Base-by-base conservation (phyloP, 768 basidiomycete genomes). In the Mycena chlorophos region DNA sequence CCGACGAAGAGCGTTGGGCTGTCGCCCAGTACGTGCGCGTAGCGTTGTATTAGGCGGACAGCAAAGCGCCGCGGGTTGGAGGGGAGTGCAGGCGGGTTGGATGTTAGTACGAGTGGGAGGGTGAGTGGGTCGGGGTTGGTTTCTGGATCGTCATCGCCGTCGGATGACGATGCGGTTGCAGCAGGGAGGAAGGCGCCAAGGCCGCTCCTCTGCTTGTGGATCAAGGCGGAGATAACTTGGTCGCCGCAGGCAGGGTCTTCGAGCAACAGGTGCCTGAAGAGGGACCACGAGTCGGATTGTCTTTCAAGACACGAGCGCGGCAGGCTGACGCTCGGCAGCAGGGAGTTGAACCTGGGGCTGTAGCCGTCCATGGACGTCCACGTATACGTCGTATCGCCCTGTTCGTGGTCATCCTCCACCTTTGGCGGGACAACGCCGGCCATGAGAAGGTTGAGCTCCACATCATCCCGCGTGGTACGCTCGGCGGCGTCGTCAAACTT, bases 1-100 rank as follows among this genome's bases (percentile, higher is more conserved):
- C 48, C 51, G 26, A 56, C 26, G 59, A 63, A 63, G 26, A 39
- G 34, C 1, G 62, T 61, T 3, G 56, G 56, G 12, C 59, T 50
- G 49, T 63, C 62, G 22, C 59, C 62, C 26, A 63, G 52, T 14
- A 58, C 59, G 52, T 61, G 52, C 3, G 62, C 53, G 20, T 63
- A 63, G 31, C 62, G 59, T 49, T 55, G 39, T 10, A 63, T 50
- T 5, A 63, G 59, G 2, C 59, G 56, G 13, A 61, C 52, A 2
- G 56, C 62, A 28, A 63, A 63, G 17, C 48, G 42, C 54, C 62
- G 62, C 13, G 56, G 56, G 40, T 61, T 58, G 13, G 20, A 2
- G 2, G 62, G 62, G 3, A 63, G 54, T 2, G 56, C 46, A 4
- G 62, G 62, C 0, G 59, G 34, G 0, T 17, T 8, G 1, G 27